These are phyloP conservation scores for Pontederia crassipes DNA, from an alignment of 176 grass and related monocot genomes.

Conservation along the genomic window DNA sequence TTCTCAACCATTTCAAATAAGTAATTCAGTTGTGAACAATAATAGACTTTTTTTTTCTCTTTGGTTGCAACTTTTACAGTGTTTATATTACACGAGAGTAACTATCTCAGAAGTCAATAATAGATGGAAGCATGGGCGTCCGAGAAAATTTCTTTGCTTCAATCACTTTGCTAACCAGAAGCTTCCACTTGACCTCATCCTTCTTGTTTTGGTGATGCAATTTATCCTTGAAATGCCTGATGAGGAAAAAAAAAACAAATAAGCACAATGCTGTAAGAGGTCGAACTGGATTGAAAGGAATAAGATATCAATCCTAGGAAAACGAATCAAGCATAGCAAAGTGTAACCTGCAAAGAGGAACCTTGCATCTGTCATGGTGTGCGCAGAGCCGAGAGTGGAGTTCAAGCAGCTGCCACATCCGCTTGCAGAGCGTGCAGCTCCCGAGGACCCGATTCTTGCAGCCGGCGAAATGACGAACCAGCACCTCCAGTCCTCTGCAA, in stretches of 20 bases:
- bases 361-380: slow-evolving; percentile 5
- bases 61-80: too few species aligned
- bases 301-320: background rate
- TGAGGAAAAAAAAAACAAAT: background rate
- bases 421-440: slow-evolving; percentile 16
- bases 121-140: background rate
- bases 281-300: background rate
- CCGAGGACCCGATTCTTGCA: slow-evolving; percentile 19
- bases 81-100: too few species aligned
- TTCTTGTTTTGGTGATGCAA: slow-evolving; percentile 17
- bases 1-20: too few species aligned
- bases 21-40: too few species aligned
- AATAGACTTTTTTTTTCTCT: too few species aligned
- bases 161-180: slow-evolving; percentile 15
- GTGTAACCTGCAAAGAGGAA: slow-evolving; percentile 24
- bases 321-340: background rate
- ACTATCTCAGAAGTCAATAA: too few species aligned
- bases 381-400: slow-evolving; percentile 14
- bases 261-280: too few species aligned
- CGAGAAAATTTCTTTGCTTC: background rate
- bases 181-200: slow-evolving; percentile 24
- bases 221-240: slow-evolving; percentile 23
- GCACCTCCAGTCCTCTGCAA: slow-evolving; percentile 24
- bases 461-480: slow-evolving; percentile 21
- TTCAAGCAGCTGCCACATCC: slow-evolving; percentile 23